Conservation (phyloP, 768 basidiomycete genomes). For the Lentinus tigrinus region DNA sequence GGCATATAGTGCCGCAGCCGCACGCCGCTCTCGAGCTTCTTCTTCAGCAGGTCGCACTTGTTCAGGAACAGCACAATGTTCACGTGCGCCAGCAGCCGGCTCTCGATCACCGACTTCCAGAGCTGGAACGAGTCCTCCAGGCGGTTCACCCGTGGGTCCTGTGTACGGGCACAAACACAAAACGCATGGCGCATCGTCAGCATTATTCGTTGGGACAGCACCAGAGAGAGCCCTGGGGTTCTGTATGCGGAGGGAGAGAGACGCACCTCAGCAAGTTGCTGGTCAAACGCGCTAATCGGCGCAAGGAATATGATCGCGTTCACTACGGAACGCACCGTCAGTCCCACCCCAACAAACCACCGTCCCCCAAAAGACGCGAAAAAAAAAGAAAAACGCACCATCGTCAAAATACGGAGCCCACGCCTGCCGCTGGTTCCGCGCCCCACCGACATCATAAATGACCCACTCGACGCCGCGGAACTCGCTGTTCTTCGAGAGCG, state of each 20-base stretch:
- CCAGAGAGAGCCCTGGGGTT: not conserved
- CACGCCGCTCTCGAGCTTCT: constrained; percentile 77
- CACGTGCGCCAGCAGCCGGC: constrained; percentile 70
- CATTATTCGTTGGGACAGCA: not conserved
- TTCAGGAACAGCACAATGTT: constrained; percentile 82
- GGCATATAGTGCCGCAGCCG: constrained; percentile 66
- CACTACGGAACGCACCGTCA: constrained; percentile 41
- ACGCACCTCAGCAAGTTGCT: constrained; percentile 72
- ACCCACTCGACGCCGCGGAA: constrained; percentile 69
- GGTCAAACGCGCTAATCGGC: constrained; percentile 86
- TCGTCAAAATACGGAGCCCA: constrained; percentile 91
- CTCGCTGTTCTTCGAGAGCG: constrained; percentile 48
- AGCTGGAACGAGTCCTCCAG: constrained; percentile 76
- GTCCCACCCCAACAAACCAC: not conserved
- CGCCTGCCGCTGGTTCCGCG: constrained; percentile 76
- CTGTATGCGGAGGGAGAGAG: too few relatives aligned
- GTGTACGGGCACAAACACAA: constrained; percentile 1
- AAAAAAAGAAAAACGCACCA: too few relatives aligned
- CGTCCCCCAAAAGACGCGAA: not conserved
- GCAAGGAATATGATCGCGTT: constrained; percentile 88
- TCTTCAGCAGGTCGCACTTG: constrained; percentile 76
- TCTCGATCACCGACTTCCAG: constrained; percentile 72
- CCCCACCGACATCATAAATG: constrained; percentile 84
- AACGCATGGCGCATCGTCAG: too few relatives aligned
- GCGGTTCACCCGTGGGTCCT: constrained; percentile 76